Conservation (phyloP, 495 filamentous ascomycete species). For the Penicillium daleae region DNA sequence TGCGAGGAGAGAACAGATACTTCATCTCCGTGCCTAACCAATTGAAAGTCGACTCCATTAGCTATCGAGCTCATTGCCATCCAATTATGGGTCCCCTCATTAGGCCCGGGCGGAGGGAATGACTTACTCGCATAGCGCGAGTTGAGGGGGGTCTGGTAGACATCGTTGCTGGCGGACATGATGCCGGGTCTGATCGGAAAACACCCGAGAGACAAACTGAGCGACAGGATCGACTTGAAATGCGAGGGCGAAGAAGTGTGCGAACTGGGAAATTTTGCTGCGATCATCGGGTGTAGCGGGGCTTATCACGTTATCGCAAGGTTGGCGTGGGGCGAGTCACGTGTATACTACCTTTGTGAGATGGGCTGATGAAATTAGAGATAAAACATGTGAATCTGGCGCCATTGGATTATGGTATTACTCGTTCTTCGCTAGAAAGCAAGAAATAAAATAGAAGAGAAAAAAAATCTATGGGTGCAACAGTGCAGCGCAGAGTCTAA, state of each 20-base stretch:
- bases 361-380: too few relatives aligned
- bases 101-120: constrained; percentile 14
- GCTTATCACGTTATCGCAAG: constrained; percentile 51
- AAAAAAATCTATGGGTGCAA: constrained; percentile 1
- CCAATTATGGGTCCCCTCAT: constrained; percentile 15
- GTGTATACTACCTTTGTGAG: constrained; percentile 18
- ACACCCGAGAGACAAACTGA: constrained; percentile 32
- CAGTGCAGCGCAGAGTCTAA: constrained; percentile 10
- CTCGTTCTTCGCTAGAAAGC: not conserved
- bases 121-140: constrained; percentile 71
- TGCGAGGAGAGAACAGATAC: constrained; percentile 70
- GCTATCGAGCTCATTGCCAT: constrained; percentile 7
- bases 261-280: constrained; percentile 41
- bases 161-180: constrained; percentile 66
- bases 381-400: too few relatives aligned
- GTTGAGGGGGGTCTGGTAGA: constrained; percentile 73
- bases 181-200: constrained; percentile 27
- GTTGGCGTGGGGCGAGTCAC: constrained; percentile 21
- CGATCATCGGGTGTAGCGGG: constrained; percentile 32
- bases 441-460: not conserved
- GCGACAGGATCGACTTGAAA: constrained; percentile 22
- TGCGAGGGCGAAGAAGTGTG: constrained; percentile 26
- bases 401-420: constrained; percentile 19
- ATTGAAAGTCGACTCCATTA: constrained; percentile 22
- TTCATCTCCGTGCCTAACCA: constrained; percentile 52